These are phyloP conservation scores for Syzygium oleosum DNA, from an alignment of 345 rosid genomes.

Conservation along the genomic window DNA sequence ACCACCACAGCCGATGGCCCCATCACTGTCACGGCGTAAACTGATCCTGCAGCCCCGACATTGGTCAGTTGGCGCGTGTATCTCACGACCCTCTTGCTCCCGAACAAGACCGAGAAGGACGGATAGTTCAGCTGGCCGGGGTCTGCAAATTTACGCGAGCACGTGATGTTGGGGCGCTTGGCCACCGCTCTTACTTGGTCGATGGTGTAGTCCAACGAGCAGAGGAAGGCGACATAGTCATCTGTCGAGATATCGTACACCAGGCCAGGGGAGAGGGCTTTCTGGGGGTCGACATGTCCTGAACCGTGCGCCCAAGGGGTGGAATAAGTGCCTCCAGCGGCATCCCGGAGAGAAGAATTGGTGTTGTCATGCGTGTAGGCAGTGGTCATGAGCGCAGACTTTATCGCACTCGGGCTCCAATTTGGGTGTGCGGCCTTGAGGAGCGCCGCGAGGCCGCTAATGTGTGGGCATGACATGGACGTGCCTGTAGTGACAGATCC, in stretches of 20 bases:
- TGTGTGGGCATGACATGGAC: conserved; percentile 96
- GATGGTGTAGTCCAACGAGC: conserved; percentile 52
- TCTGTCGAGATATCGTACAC: conserved; percentile 66
- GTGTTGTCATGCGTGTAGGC: conserved; percentile 64
- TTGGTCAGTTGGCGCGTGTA: conserved; percentile 73
- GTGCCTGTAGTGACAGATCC: conserved; percentile 38
- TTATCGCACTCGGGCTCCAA: conserved; percentile 89
- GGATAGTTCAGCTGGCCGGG: conserved; percentile 88
- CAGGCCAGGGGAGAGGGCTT: conserved; percentile 74
- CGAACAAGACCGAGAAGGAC: conserved; percentile 72
- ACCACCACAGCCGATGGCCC: conserved; percentile 40
- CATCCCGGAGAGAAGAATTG: conserved; percentile 54
- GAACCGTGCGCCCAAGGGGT: conserved; percentile 77
- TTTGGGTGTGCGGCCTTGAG: conserved; percentile 78
- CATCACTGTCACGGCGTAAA: conserved; percentile 35
- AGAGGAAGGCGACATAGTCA: conserved; percentile 59
- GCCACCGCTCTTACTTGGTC: conserved; percentile 51
- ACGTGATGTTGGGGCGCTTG: conserved; percentile 51
- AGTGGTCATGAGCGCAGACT: conserved; percentile 83
- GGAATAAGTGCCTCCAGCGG: conserved; percentile 41
- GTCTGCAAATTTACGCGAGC: conserved; percentile 42
- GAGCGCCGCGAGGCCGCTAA: conserved; percentile 82
- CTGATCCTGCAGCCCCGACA: conserved; percentile 56
- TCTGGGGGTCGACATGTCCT: conserved; percentile 75
- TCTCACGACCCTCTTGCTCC: conserved; percentile 43